Base-by-base conservation (phyloP, 2,329 filamentous ascomycete species). In the Neonectria ditissima region DNA sequence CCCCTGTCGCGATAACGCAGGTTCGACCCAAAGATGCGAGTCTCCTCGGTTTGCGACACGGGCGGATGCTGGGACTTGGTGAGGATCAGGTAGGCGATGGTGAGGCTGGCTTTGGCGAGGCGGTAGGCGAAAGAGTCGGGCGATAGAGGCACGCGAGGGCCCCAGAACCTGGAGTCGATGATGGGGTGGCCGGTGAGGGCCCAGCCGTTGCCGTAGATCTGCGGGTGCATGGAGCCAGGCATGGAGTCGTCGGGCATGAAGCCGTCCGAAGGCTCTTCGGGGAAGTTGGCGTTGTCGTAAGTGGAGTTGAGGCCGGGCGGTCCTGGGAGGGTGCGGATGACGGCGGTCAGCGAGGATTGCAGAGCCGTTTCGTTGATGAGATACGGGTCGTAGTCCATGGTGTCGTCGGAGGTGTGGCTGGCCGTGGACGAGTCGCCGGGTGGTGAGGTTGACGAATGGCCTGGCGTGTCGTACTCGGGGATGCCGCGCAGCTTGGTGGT, bases 141-240 rank as follows among this genome's bases (percentile, higher is more conserved):
- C 11, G 70, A 65, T 10, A 69, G 50, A 55, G 62, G 9, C 47
- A 20, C 14, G 48, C 10, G 60, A 10, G 61, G 43, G 20, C 51
- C 53, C 45, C 48, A 61, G 44, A 63, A 55, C 41, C 39, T 32
- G 34, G 43, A 39, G 2, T 59, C 43, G 9, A 65, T 51, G 26
- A 63, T 34, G 5, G 67, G 52, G 26, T 53, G 52, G 2, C 67
- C 67, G 45, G 37, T 59, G 18, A 66, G 59, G 5, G 67, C 55
- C 71, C 71, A 73, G 51, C 71, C 71, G 43, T 73, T 70, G 18
- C 68, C 71, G 30, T 69, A 74, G 44, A 74, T 66, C 16, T 74
- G 72, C 16, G 67, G 55, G 1, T 69, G 34, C 4, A 73, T 26
- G 50, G 24, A 18, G 63, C 60, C 1, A 43, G 44, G 5, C 50